phyloP scores from a whole-genome alignment of 2,329 filamentous ascomycete species.

The Claviceps sorghi region DNA sequence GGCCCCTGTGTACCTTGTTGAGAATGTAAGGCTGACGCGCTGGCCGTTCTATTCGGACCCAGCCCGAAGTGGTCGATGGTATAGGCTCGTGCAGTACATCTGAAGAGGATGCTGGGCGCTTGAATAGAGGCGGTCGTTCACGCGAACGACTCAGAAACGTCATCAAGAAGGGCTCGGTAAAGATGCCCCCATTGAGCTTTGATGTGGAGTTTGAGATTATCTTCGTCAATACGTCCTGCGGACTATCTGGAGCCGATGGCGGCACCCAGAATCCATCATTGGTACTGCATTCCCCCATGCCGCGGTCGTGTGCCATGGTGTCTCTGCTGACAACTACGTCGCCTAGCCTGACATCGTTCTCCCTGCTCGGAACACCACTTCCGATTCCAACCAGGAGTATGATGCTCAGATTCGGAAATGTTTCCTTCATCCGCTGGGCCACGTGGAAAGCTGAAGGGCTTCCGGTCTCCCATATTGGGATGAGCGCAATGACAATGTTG shows the following conservation, averaged over 20 bases:
- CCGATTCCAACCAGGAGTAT: slow-evolving; percentile 8
- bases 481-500: slow-evolving; percentile 8
- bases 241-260: no score
- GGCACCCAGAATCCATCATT: background rate
- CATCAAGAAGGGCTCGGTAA: no score
- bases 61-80: no score
- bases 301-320: rapidly evolving
- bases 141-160: no score
- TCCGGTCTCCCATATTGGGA: slow-evolving; percentile 6
- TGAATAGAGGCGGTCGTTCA: background rate
- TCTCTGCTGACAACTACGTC: slow-evolving; percentile 11
- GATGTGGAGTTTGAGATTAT: no score
- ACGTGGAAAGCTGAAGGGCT: slow-evolving; percentile 9
- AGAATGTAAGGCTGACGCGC: no score
- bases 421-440: slow-evolving; percentile 13
- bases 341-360: slow-evolving; percentile 19
- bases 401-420: slow-evolving; percentile 16
- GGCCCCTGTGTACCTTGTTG: no score
- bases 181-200: no score
- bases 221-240: background rate
- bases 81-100: background rate
- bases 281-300: no score
- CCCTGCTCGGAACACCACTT: slow-evolving; percentile 19
- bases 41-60: no score
- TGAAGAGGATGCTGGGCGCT: background rate